These are phyloP conservation scores for Fusarium sp. DNA, from an alignment of 2,329 filamentous ascomycete species.

Conservation along the genomic window DNA sequence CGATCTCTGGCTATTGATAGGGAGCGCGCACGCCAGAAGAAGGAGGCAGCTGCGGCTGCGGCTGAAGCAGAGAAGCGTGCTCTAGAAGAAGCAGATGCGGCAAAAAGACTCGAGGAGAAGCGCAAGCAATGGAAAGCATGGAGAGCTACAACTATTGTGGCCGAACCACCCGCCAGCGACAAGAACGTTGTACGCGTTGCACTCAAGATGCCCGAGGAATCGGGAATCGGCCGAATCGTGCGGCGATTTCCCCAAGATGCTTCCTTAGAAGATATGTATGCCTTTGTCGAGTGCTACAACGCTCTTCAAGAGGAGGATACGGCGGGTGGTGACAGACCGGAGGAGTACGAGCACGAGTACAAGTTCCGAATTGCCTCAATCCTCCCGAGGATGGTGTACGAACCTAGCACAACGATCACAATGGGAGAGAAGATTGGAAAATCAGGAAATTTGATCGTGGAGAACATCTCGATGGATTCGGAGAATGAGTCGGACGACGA, in stretches of 20 bases:
- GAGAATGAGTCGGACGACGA: conserved; percentile 53
- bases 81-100: conserved; percentile 71
- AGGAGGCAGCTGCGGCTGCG: conserved; percentile 80
- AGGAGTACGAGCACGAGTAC: conserved; percentile 83
- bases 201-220: conserved; percentile 70
- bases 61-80: conserved; percentile 74
- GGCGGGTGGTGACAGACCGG: conserved; percentile 61
- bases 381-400: conserved; percentile 86
- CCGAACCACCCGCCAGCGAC: conserved; percentile 73
- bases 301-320: conserved; percentile 62
- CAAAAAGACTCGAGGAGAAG: conserved; percentile 60
- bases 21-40: conserved; percentile 81
- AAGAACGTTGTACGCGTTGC: conserved; percentile 80
- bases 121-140: conserved; percentile 81
- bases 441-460: conserved; percentile 91
- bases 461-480: conserved; percentile 62
- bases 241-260: conserved; percentile 78
- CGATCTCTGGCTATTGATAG: conserved; percentile 88
- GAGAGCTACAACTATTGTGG: conserved; percentile 75
- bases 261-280: conserved; percentile 89
- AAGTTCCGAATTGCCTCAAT: conserved; percentile 86
- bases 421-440: conserved; percentile 81
- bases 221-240: conserved; percentile 78
- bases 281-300: conserved; percentile 93
- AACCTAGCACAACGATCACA: conserved; percentile 73